Percentiles rank a stretch among this genome's conserved stretches.
Evolutionary conservation across 352 stramenopile genomes (phyloP).

Genomic region (Phytophthora citricola): DNA sequence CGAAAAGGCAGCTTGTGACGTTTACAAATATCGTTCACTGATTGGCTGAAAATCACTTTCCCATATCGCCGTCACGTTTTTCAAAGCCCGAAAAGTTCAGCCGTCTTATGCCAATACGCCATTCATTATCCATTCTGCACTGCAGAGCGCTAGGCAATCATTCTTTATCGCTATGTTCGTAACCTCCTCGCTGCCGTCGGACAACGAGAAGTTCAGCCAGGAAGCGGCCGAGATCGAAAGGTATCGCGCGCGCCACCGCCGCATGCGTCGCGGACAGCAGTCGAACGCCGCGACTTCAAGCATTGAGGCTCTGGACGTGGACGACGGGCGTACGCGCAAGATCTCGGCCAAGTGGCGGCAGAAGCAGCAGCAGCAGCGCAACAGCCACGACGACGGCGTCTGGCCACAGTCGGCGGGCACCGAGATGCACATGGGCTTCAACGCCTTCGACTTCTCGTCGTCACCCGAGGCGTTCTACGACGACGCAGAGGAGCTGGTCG

Average conservation of each 20-base stretch:
- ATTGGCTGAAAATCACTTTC: slow-evolving; percentile 4
- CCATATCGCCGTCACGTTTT: neutral
- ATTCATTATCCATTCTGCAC: slow-evolving; percentile 5
- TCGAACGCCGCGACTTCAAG: neutral
- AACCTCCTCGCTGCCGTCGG: neutral
- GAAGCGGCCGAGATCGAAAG: slow-evolving; percentile 41
- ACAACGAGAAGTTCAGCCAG: neutral
- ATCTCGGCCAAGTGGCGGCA: slow-evolving; percentile 34
- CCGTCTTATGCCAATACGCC: neutral
- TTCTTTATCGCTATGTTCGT: neutral
- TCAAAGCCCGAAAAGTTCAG: neutral
- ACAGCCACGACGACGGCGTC: slow-evolving; percentile 20
- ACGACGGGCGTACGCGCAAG: slow-evolving; percentile 45
- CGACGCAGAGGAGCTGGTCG: neutral
- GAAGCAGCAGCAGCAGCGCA: slow-evolving; percentile 23
- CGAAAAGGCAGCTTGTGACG: slow-evolving; percentile 3
- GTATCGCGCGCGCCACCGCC: slow-evolving; percentile 44
- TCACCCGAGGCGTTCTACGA: slow-evolving; percentile 47
- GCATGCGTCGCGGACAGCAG: slow-evolving; percentile 30
- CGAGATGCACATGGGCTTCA: slow-evolving; percentile 43
- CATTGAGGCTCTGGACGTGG: slow-evolving; percentile 19
- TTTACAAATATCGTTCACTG: neutral
- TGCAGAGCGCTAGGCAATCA: neutral
- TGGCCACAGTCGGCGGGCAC: slow-evolving; percentile 20
- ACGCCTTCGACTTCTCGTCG: slow-evolving; percentile 52